phyloP scores from a whole-genome alignment of 768 basidiomycete species.

The Phylloporus sp. region DNA sequence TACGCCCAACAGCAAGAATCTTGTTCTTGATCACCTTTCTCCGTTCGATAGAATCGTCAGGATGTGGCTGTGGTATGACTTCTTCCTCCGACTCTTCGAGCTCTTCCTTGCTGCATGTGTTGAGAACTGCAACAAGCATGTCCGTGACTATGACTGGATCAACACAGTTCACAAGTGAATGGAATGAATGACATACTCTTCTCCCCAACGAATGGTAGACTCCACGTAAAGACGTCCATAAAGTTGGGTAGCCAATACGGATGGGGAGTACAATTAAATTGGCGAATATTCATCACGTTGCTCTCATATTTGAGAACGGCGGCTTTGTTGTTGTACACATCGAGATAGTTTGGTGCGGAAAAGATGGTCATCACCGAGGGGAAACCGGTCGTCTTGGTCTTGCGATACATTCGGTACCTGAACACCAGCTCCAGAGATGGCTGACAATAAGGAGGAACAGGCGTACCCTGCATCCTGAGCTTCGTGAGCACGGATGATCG shows the following conservation, averaged over 20 bases:
- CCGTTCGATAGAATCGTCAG: slow-evolving; percentile 60
- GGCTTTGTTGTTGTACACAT: slow-evolving; percentile 99
- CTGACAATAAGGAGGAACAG: background rate
- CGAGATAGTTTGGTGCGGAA: slow-evolving; percentile 96
- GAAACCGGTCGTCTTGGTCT: slow-evolving; percentile 96
- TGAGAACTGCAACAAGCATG: slow-evolving; percentile 95
- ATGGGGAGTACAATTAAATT: slow-evolving; percentile 95
- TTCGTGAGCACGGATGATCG: slow-evolving; percentile 97
- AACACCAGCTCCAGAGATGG: background rate
- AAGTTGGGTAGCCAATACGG: slow-evolving; percentile 99
- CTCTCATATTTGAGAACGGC: slow-evolving; percentile 99
- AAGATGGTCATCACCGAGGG: slow-evolving; percentile 99
- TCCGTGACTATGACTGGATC: slow-evolving; percentile 70
- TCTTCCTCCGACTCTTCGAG: slow-evolving; percentile 72
- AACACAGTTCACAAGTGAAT: background rate
- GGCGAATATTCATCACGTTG: slow-evolving; percentile 97
- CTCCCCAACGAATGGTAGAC: slow-evolving; percentile 94
- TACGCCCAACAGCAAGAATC: slow-evolving; percentile 94
- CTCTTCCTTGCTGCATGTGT: slow-evolving; percentile 95
- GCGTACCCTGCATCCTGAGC: slow-evolving; percentile 96
- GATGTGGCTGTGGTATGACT: slow-evolving; percentile 33
- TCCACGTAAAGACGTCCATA: slow-evolving; percentile 99
- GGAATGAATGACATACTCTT: slow-evolving; percentile 61
- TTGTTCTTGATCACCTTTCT: slow-evolving; percentile 95
- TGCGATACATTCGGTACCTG: slow-evolving; percentile 98